Percentiles rank a stretch among this genome's conserved stretches.
Conservation (phyloP, 257 asterid genomes). For the Penstemon eatonii region DNA sequence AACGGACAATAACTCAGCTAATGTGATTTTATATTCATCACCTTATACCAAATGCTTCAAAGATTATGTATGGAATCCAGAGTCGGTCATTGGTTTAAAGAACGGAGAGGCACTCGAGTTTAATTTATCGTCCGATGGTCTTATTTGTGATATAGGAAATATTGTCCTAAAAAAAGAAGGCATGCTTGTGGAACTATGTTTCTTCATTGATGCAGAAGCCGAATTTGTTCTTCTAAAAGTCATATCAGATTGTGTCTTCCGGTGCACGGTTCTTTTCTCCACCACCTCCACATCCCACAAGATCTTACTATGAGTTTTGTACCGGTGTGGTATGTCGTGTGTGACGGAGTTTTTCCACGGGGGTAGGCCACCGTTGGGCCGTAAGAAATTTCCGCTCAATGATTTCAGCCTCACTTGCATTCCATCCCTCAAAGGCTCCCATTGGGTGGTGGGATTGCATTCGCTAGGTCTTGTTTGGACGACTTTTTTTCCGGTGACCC, state of each 20-base stretch:
- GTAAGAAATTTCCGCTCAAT: conserved; percentile 49
- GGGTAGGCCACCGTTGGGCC: conserved; percentile 72
- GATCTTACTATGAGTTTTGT: conserved; percentile 44
- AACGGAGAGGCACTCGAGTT: neutral
- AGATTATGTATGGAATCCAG: too few relatives aligned
- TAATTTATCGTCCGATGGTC: neutral
- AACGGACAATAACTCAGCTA: too few relatives aligned
- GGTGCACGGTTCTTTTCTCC: conserved; percentile 27
- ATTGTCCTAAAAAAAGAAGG: conserved; percentile 4
- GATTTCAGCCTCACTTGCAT: conserved; percentile 68
- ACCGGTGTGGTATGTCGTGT: conserved; percentile 56
- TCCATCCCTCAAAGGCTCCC: conserved; percentile 83
- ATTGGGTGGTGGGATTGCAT: conserved; percentile 45
- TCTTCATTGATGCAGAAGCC: conserved; percentile 22
- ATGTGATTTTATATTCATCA: too few relatives aligned
- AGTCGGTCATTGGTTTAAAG: neutral
- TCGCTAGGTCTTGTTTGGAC: conserved; percentile 44
- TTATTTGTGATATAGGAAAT: neutral
- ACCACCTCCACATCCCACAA: conserved; percentile 87
- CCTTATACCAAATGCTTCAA: too few relatives aligned
- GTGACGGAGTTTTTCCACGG: conserved; percentile 74
- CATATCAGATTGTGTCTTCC: neutral
- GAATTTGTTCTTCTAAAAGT: conserved; percentile 28
- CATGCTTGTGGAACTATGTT: conserved; percentile 26
- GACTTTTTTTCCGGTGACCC: conserved; percentile 52